Evolutionary conservation across 2,329 filamentous ascomycete genomes (phyloP), one percentile per base, ranked within the genome.

Genomic region (Botrytis elliptica): DNA sequence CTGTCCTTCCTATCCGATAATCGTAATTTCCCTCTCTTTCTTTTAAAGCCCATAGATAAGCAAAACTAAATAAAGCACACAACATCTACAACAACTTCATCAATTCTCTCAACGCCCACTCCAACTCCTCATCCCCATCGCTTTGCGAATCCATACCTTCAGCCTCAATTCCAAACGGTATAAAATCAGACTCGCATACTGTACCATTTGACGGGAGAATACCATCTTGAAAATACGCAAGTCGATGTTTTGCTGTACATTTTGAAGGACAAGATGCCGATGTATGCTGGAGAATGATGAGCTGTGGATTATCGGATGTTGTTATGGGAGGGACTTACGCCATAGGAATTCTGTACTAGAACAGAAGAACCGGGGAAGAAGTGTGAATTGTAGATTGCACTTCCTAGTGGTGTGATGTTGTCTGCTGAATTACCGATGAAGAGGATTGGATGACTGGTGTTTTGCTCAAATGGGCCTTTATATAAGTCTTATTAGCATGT

Each of bases 361-460:
- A 64, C 62, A 9, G 62, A 64, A 18, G 62, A 64, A 4, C 62
- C 38, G n/a, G 62, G 38, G 38, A 44, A 64, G 40, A 64, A 29
- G 16, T 22, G n/a, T 18, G 62, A 64, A 16, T 64, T 64, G 16
- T 44, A 20, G 3, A 64, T 42, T 2, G 82, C 81, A 49, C 80
- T 81, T 42, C 79, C 72, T 12, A 81, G 76, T 0, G 82, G 82
- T 12, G 81, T 78, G 25, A 83, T 78, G 65, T 83, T 83, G 68
- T 83, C 82, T n/a, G 79, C 80, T 60, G 77, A 80, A 65, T 83
- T 83, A 44, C 79, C 80, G 29, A 83, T 75, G 71, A 82, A 83
- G 22, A 83, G 79, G 25, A 83, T 82, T 0, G 81, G 82, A 63
- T 79, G 76, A 33, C 78, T 80, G 3, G 81, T 82, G 40, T 81